These are phyloP conservation scores for Pythium biforme DNA, from an alignment of 352 stramenopile species.

Conservation along the genomic window DNA sequence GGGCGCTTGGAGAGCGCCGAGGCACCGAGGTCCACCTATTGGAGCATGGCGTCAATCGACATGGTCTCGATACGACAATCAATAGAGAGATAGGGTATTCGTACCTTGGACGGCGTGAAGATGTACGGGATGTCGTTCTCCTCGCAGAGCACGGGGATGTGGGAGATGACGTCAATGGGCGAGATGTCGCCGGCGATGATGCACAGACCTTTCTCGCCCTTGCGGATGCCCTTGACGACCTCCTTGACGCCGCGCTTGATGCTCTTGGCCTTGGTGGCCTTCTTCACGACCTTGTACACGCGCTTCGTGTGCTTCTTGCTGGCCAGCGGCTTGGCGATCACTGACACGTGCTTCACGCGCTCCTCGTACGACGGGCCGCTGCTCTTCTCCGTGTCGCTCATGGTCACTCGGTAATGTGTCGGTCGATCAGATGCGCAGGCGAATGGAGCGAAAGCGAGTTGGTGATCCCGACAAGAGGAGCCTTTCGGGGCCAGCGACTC, in stretches of 20 bases:
- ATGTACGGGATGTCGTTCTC: conserved; percentile 99
- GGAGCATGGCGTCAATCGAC: no score
- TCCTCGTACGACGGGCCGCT: conserved; percentile 71
- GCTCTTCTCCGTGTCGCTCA: conserved; percentile 74
- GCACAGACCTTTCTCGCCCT: conserved; percentile 97
- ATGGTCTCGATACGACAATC: no score
- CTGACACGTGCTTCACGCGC: conserved; percentile 81
- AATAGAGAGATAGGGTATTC: neutral
- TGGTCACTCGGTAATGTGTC: conserved; percentile 16
- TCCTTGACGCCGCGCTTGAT: conserved; percentile 99
- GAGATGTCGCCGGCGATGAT: conserved; percentile 99
- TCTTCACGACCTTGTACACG: conserved; percentile 94
- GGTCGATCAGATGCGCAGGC: no score
- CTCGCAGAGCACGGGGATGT: conserved; percentile 98
- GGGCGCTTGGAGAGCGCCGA: conserved; percentile 97
- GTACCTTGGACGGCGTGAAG: conserved; percentile 96
- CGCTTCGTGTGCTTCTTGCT: conserved; percentile 97
- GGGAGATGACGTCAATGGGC: conserved; percentile 99
- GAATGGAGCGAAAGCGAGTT: no score
- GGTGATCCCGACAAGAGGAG: neutral
- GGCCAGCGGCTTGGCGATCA: conserved; percentile 97
- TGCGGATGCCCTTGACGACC: conserved; percentile 98
- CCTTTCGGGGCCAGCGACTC: conserved; percentile 11
- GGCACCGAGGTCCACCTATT: conserved; percentile 91
- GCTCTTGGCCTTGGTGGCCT: conserved; percentile 94